Percentiles rank a stretch among this genome's conserved stretches.
phyloP scores from a whole-genome alignment of 2,329 filamentous ascomycete species.

The Penicillium sp. region DNA sequence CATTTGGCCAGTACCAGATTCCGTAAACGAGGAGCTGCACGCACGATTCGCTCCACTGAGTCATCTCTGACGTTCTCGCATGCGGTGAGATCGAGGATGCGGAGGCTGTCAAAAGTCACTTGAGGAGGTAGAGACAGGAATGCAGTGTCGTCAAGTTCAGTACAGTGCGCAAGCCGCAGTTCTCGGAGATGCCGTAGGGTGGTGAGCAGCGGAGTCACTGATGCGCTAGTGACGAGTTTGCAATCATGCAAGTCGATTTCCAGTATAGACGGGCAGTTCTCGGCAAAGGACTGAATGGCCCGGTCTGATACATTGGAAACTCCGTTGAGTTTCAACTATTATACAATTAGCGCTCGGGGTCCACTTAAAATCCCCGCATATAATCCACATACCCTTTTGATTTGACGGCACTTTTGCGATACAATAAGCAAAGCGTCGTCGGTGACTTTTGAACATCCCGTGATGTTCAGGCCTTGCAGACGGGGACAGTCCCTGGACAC shows the following conservation, averaged over 20 bases:
- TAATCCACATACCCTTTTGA: constrained; percentile 64
- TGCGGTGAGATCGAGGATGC: constrained; percentile 87
- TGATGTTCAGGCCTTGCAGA: constrained; percentile 87
- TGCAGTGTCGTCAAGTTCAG: constrained; percentile 73
- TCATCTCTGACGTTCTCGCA: constrained; percentile 76
- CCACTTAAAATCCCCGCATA: neutral
- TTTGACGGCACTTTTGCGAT: constrained; percentile 70
- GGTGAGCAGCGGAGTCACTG: constrained; percentile 69
- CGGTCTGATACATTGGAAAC: constrained; percentile 75
- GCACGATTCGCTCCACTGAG: constrained; percentile 79
- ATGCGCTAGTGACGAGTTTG: constrained; percentile 67
- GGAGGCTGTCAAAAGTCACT: constrained; percentile 69
- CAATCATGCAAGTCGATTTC: constrained; percentile 94
- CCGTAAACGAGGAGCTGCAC: constrained; percentile 73
- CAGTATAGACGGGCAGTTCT: constrained; percentile 81
- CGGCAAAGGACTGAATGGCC: constrained; percentile 74
- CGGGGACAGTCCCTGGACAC: constrained; percentile 74
- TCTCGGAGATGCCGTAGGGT: constrained; percentile 79
- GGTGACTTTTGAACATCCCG: constrained; percentile 71
- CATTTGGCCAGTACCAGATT: constrained; percentile 95
- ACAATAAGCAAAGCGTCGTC: constrained; percentile 76
- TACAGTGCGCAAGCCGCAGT: constrained; percentile 75
- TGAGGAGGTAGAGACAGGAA: constrained; percentile 64
- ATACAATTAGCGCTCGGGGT: neutral
- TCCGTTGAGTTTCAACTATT: constrained; percentile 83